These are phyloP conservation scores for Suhomyces kilbournensis DNA, from an alignment of 805 yeast species.

Conservation along the genomic window DNA sequence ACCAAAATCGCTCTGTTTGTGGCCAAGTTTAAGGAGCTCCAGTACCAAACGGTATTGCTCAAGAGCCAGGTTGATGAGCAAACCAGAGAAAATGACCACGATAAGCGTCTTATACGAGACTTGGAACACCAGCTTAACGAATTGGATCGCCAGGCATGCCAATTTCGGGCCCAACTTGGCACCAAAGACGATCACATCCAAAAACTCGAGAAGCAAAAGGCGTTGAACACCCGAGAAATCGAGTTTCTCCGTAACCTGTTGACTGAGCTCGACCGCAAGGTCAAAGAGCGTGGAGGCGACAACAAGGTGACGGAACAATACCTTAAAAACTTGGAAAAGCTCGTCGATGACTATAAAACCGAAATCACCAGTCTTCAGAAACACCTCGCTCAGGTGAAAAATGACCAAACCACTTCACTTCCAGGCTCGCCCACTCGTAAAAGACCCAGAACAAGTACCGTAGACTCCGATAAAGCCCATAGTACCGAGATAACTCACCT, in stretches of 20 bases:
- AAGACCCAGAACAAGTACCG: constrained; percentile 21
- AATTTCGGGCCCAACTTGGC: constrained; percentile 11
- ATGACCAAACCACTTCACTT: background rate
- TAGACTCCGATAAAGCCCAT: constrained; percentile 40
- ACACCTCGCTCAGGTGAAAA: constrained; percentile 22
- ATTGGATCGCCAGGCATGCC: constrained; percentile 11
- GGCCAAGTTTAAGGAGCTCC: constrained; percentile 34
- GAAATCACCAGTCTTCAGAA: constrained; percentile 46
- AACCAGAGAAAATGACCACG: constrained; percentile 16
- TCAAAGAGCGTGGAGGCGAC: constrained; percentile 16
- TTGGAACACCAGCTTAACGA: constrained; percentile 8
- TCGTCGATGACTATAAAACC: constrained; percentile 55
- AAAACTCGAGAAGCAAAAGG: constrained; percentile 49
- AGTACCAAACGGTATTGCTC: constrained; percentile 29
- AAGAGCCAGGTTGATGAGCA: constrained; percentile 35
- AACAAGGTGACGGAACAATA: constrained; percentile 34
- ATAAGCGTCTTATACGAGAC: constrained; percentile 6
- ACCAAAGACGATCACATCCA: constrained; percentile 18
- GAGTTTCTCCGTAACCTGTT: constrained; percentile 56
- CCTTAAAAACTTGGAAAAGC: constrained; percentile 39
- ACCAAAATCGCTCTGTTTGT: constrained; percentile 20
- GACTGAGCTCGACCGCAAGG: constrained; percentile 42
- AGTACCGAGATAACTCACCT: constrained; percentile 35
- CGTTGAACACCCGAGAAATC: constrained; percentile 56
- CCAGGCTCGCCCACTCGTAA: constrained; percentile 15